Evolutionary conservation across 192 early-diverging fungal genomes (phyloP).

Genomic region (Coemansia biformis): DNA sequence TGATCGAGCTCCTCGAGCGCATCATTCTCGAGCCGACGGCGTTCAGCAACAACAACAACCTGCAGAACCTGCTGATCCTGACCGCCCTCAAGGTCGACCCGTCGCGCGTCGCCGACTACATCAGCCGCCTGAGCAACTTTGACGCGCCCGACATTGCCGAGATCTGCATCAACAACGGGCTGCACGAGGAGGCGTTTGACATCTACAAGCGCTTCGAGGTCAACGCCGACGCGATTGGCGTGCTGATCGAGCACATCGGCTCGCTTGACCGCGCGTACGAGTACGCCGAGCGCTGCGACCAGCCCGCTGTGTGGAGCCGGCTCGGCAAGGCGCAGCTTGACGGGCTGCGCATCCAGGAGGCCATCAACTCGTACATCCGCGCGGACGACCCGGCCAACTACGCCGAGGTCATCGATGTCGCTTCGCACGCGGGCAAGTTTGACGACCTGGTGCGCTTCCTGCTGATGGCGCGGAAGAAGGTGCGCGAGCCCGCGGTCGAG

Average conservation of each 20-base stretch:
- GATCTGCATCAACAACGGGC: constrained; percentile 80
- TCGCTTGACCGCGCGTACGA: constrained; percentile 94
- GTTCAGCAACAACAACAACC: constrained; percentile 92
- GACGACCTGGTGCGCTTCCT: constrained; percentile 94
- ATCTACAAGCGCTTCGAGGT: constrained; percentile 96
- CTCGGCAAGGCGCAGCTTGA: constrained; percentile 94
- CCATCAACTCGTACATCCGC: constrained; percentile 96
- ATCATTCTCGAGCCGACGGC: constrained; percentile 87
- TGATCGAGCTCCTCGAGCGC: constrained; percentile 96
- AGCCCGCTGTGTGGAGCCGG: constrained; percentile 90
- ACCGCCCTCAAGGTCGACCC: constrained; percentile 96
- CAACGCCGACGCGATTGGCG: constrained; percentile 80
- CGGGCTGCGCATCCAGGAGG: constrained; percentile 83
- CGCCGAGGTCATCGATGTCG: constrained; percentile 79
- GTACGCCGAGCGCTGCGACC: constrained; percentile 88
- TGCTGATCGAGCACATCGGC: constrained; percentile 87
- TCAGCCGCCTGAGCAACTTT: constrained; percentile 91
- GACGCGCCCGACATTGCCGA: constrained; percentile 97
- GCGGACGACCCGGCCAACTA: constrained; percentile 89
- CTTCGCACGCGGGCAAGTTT: constrained; percentile 79
- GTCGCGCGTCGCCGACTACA: constrained; percentile 89
- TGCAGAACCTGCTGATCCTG: constrained; percentile 96
- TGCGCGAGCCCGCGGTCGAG: constrained; percentile 93
- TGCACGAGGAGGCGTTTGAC: constrained; percentile 94
- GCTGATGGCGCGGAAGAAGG: constrained; percentile 90